A percentile compares a stretch with the other conserved stretches of the same genome.
These are phyloP conservation scores for Lolium rigidum DNA, from an alignment of 176 grass and related monocot genomes.

Conservation along the genomic window DNA sequence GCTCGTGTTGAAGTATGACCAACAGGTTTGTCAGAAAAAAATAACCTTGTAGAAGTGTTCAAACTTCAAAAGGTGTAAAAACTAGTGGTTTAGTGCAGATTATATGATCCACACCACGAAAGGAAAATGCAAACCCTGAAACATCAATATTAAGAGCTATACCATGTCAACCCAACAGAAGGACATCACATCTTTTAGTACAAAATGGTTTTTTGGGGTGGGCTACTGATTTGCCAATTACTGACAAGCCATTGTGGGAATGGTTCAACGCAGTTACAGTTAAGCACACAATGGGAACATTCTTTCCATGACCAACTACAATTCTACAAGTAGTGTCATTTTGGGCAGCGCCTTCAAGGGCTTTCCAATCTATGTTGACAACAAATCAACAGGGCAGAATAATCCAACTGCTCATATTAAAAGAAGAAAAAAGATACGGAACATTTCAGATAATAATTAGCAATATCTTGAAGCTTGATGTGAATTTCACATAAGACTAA, in stretches of 20 bases:
- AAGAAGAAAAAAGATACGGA: neutral
- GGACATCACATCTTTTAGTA: neutral
- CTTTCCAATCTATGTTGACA: neutral
- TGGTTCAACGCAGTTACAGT: neutral
- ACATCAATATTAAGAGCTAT: neutral
- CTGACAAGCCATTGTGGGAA: neutral
- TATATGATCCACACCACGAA: neutral
- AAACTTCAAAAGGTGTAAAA: neutral
- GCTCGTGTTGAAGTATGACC: neutral
- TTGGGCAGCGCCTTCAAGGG: neutral
- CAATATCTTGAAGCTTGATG: neutral
- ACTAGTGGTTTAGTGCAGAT: neutral
- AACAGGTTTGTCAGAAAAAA: neutral
- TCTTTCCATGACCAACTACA: conserved; percentile 7
- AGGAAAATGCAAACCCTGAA: conserved; percentile 21
- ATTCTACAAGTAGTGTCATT: neutral
- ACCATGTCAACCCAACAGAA: neutral
- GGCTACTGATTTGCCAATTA: neutral
- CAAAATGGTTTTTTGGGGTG: neutral
- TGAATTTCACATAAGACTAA: conserved; percentile 19
- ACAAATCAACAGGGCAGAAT: conserved; percentile 21
- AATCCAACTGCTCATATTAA: neutral
- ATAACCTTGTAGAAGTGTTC: neutral
- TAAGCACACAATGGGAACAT: neutral
- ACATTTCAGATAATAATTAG: neutral